phyloP scores from a whole-genome alignment of 2,329 filamentous ascomycete species.

The Colletotrichum somersetense region DNA sequence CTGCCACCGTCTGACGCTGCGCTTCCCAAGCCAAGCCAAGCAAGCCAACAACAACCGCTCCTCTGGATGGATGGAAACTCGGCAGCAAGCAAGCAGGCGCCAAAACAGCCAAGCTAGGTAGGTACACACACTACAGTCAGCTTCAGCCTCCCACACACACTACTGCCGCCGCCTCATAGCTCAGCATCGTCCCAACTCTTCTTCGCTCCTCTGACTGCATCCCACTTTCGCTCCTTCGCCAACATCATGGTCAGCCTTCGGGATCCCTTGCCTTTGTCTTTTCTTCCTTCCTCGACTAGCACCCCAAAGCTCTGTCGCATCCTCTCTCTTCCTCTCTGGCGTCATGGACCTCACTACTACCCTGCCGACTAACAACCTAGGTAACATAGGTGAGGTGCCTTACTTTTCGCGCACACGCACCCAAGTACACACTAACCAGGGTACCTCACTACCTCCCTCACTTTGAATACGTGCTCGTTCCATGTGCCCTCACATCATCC shows the following conservation, averaged over 20 bases:
- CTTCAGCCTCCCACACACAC: neutral
- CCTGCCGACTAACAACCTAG: neutral
- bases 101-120: constrained; percentile 7
- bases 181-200: neutral
- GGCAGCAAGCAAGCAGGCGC: constrained; percentile 18
- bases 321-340: neutral
- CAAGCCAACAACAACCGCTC: neutral
- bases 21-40: neutral
- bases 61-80: constrained; percentile 4
- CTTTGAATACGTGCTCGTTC: constrained; percentile 11
- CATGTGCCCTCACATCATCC: constrained; percentile 18
- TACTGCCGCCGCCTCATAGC: constrained; percentile 11
- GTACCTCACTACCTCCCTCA: neutral
- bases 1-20: neutral
- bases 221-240: neutral
- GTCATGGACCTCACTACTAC: too few relatives aligned
- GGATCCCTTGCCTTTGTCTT: constrained; percentile 10
- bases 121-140: neutral
- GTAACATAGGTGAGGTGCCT: neutral
- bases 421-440: neutral
- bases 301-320: neutral
- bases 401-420: constrained; percentile 16
- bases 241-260: neutral
- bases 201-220: constrained; percentile 18
- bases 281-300: constrained; percentile 1